These are phyloP conservation scores for Arthrobotrys sinensis DNA, from an alignment of 2,329 filamentous ascomycete genomes.

Conservation along the genomic window DNA sequence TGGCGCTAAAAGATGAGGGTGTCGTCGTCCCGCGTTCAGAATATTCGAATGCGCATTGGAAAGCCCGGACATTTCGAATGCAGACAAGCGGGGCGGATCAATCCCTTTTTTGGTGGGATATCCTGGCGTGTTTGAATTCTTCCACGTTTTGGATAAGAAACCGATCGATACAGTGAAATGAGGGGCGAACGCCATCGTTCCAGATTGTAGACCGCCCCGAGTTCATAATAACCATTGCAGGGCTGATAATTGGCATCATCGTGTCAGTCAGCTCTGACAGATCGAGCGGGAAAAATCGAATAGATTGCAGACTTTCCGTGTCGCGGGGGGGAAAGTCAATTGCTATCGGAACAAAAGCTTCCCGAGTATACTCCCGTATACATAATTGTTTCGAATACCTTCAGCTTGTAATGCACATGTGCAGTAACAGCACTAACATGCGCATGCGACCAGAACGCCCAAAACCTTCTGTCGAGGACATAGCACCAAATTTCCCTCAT, in stretches of 20 bases:
- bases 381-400: neutral
- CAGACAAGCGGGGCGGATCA: slow-evolving; percentile 45
- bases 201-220: slow-evolving; percentile 35
- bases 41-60: slow-evolving; percentile 17
- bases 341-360: slow-evolving; percentile 6
- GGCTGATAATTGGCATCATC: slow-evolving; percentile 49
- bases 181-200: slow-evolving; percentile 35
- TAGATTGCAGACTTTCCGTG: slow-evolving; percentile 3
- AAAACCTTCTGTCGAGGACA: slow-evolving; percentile 22
- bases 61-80: slow-evolving; percentile 22
- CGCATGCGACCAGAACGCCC: neutral
- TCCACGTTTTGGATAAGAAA: slow-evolving; percentile 54
- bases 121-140: slow-evolving; percentile 47
- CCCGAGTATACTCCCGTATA: neutral
- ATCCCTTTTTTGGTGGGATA: slow-evolving; percentile 13
- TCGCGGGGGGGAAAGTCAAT: neutral
- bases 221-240: slow-evolving; percentile 50
- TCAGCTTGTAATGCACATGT: neutral
- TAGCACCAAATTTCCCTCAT: slow-evolving; percentile 39
- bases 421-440: slow-evolving; percentile 17
- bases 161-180: slow-evolving; percentile 24
- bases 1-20: slow-evolving; percentile 18
- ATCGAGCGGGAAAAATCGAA: slow-evolving; percentile 3
- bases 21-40: slow-evolving; percentile 41
- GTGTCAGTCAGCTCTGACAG: slow-evolving; percentile 18